These are phyloP conservation scores for Diplocarpon rosae DNA, from an alignment of 2,329 filamentous ascomycete species.

Conservation along the genomic window DNA sequence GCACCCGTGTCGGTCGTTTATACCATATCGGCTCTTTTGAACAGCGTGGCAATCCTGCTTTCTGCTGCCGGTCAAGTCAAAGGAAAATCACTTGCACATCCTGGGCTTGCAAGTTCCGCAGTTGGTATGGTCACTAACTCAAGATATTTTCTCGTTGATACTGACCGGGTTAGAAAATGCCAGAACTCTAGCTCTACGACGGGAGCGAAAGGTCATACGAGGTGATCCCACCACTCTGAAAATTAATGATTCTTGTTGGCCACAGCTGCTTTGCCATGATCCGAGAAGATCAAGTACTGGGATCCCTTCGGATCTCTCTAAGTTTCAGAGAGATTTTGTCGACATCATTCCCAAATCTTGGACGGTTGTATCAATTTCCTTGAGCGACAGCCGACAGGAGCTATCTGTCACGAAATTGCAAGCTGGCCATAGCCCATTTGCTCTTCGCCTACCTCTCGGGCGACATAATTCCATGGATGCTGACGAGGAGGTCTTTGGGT, in stretches of 20 bases:
- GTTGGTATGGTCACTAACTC: conserved; percentile 28
- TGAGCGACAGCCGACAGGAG: conserved; percentile 75
- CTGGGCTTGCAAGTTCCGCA: conserved; percentile 49
- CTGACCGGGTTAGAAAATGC: conserved; percentile 43
- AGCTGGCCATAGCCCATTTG: conserved; percentile 65
- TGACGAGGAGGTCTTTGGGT: conserved; percentile 73
- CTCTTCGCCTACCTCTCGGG: conserved; percentile 75
- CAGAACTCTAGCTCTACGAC: conserved; percentile 54
- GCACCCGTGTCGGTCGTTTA: conserved; percentile 49
- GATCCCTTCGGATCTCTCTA: conserved; percentile 40
- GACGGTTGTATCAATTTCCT: conserved; percentile 74
- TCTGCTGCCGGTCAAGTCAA: conserved; percentile 46
- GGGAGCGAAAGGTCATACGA: conserved; percentile 47
- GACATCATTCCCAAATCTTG: conserved; percentile 75
- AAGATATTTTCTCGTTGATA: not conserved
- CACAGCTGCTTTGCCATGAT: conserved; percentile 28
- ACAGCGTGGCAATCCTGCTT: conserved; percentile 54
- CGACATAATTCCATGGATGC: conserved; percentile 71
- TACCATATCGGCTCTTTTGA: conserved; percentile 49
- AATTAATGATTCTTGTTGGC: conserved; percentile 34
- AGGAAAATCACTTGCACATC: conserved; percentile 36
- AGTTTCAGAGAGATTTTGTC: conserved; percentile 71
- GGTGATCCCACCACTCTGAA: conserved; percentile 15
- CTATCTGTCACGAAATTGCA: conserved; percentile 82
- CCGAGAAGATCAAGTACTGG: conserved; percentile 37